Base-by-base conservation (phyloP, 2,329 filamentous ascomycete genomes). In the Byssothecium circinans region DNA sequence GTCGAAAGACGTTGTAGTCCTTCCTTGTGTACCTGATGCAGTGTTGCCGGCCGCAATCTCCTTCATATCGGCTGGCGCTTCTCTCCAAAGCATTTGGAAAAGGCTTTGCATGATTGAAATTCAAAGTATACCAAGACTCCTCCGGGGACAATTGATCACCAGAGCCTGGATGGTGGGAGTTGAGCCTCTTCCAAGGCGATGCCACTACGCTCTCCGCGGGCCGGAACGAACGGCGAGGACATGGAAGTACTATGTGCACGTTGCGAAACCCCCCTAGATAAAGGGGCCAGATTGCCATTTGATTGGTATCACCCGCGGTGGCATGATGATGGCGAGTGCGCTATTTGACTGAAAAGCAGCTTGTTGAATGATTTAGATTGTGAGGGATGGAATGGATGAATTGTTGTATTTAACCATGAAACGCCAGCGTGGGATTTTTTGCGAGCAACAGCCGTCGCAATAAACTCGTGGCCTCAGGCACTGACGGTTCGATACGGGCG, bases 321-420 rank as follows among this genome's bases (percentile, higher is more conserved):
- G 45, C 30, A 36, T 37, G 50, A 57, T 37, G 43, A 49, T 57
- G 49, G 50, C 43, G 47, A 33, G 46, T 54, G 41, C 14, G 27
- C 41, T n/a, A 33, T 48, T 53, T 45, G 49, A 41, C 20, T 14
- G 8, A 44, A 36, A 49, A 42, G 32, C 49, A 47, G 41, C 34
- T 22, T 29, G 20, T 33, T 38, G 33, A 45, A 27, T 14, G 22
- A n/a, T 35, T 44, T 52, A 46, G 41, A 53, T 58, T 45, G 47
- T 32, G 41, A 47, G 50, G 53, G 44, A n/a, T 42, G 47, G 29
- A 49, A 42, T 45, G 53, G 38, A 59, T 60, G 52, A 50, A 56
- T 27, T 48, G 27, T 42, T 15, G 43, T 30, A 47, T 62, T 65
- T 65, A 66, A 50, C 59, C 61, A 56, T 46, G 50, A 52, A 52